Evolutionary conservation across 306 rosid species (phyloP), one percentile per base, ranked within the genome.

Genomic region (Ochetophila trinervis): DNA sequence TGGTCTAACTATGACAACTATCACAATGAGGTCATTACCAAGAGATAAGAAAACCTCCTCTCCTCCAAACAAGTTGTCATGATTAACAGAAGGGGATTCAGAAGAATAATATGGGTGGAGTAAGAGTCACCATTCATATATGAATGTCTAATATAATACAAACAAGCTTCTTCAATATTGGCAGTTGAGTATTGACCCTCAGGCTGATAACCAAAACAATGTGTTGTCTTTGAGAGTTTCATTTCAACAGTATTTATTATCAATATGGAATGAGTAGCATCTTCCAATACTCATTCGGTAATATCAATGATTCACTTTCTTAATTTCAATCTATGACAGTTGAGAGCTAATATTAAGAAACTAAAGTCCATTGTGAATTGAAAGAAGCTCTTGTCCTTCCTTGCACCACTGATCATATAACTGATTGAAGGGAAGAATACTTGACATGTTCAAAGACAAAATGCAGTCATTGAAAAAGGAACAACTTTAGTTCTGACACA

Each of bases 261-360:
- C 57, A 35, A 62, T 65, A 61, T 68, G 15, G 21, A 42, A 61
- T 53, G 61, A 73, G 57, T 60, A 30, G 70, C 22, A 82, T 63
- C 27, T 57, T 37, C 50, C 42, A 27, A 58, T 60, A 61, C 63
- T 54, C 53, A 62, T 5, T 51, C 60, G 34, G 64, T 64, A 37
- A 10, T 40, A 40, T 53, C 51, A 24, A 60, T 55, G 58, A 51
- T 11, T 34, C 16, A 44, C 6, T 12, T 45, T 60, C 57, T 11
- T 34, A 18, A 44, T 9, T 12, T 45, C 61, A 57, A 36, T 65
- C 57, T 75, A 57, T 47, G 27, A 68, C n/a, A 11, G 53, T 57
- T 55, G 63, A 53, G 55, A 53, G 14, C 6, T 1, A 17, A 1
- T 49, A 20, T 59, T 51, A 53, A 6, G 62, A 61, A 52, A 22